Base-by-base conservation (phyloP, 768 basidiomycete species). In the Serendipita indica region DNA sequence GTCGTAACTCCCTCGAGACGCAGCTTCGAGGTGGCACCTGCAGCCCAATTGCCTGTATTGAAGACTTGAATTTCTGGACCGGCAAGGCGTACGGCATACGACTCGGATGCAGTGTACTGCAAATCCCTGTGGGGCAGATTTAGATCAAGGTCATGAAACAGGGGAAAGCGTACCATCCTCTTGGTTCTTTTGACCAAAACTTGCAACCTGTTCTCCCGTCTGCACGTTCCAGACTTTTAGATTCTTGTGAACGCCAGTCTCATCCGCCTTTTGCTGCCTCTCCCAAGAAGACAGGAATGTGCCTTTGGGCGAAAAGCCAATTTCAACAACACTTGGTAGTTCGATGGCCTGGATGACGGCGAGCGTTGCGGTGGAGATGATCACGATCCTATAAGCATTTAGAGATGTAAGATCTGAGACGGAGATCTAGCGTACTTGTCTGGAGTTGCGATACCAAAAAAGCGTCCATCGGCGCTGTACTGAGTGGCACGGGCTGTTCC, bases 231-330 rank as follows among this genome's bases (percentile, higher is more conserved):
- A 99, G 63, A 97, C 77, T 60, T 88, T 83, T 61, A 93, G 80
- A 69, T 99, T 99, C 75, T 88, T 93, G 77, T 94, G 88, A 71
- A 91, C 89, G 58, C 87, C 89, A 63, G 92, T 92, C 68, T 91
- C 93, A 54, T 87, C 79, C 72, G 96, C 96, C 76, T 57, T 65
- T 83, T 82, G 75, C 64, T 86, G 89, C 60, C 96, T 81, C 72
- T 97, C 93, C 89, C 93, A 98, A 46, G 89, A 93, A 57, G 90
- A 93, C 39, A 99, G 67, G 70, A 89, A 97, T 0, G 87, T 90
- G 35, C 90, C 93, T 61, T 86, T 80, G 7, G 96, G 93, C 3
- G 94, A 98, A 72, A 99, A 96, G 65, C 78, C 79, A 65, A 97
- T 69, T 67, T 97, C 96, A 57, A 91, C 68, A 62, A 86, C 78